Evolutionary conservation across 148 eudicot species (phyloP), one percentile per base, ranked within the genome.

Genomic region (Persicaria maculosa): DNA sequence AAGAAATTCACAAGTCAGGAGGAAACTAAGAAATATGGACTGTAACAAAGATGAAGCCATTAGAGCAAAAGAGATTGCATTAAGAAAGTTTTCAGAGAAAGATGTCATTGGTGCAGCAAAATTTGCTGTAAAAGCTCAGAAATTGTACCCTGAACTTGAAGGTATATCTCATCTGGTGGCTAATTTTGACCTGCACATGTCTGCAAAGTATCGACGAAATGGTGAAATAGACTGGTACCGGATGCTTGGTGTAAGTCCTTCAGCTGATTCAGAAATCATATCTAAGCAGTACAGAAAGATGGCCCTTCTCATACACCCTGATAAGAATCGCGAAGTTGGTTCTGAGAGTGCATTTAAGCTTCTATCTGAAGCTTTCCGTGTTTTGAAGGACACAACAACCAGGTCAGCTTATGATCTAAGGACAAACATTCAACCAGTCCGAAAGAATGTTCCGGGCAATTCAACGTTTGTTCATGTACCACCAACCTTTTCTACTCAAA

Each of bases 321-420:
- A 75, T 67, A 75, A 75, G 70, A 75, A 75, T 43, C 69, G 50
- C 3, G 48, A 53, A 15, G 46, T 50, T 6, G 77, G 77, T 17
- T 70, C 77, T 6, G 72, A 50, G 36, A 71, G 25, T 4, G 77
- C 77, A 6, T 75, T 75, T 43, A 52, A 75, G 72, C 54, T 75
- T 75, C 61, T 75, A 14, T 47, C 45, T 25, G 77, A 75, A 15
- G 77, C 77, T 40, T 48, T 65, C 48, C 25, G 47, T 47, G 17
- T 65, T 67, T 43, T 75, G 15, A 53, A 58, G 43, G 77, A 75
- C 62, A 67, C 48, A 20, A 17, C 45, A 17, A 50, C 17, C 14
- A 75, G 96, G 80, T 79, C 79, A 54, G 86, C 85, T 1, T 90
- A 92, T 61, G 84, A 95, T 80, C 85, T 80, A 58, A 86, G 87